Base-by-base conservation (phyloP, 2,329 filamentous ascomycete species). In the Blumeria hordei region DNA sequence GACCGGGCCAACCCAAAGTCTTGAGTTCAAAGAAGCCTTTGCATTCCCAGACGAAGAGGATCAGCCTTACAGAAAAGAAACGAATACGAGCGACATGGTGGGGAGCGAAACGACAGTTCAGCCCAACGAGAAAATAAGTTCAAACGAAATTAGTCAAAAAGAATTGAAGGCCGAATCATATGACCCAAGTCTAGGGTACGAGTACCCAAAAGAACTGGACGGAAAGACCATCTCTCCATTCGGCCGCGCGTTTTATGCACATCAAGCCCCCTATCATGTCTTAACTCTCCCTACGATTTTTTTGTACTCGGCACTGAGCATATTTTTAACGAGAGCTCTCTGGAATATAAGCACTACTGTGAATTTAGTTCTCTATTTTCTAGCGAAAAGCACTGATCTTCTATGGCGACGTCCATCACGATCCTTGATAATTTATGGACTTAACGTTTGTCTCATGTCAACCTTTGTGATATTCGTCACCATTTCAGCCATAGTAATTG, bases 221-320 rank as follows among this genome's bases (percentile, higher is more conserved):
- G n/a, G 35, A 7, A 36, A 45, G 6, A 47, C 44, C n/a, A 68
- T 68, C 3, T 67, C 62, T 36, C 74, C 75, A 0, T 78, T 78
- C 58, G 74, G 74, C 34, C 69, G 73, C 9, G 74, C 75, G 1
- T 77, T 77, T 62, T 77, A 77, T 64, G 66, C 71, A 49, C 67
- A 68, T 16, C 64, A 71, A 51, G 72, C 74, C 1, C 67, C 71
- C 1, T 77, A 76, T 65, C 66, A 67, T 44, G 74, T 77, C 28
- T 64, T 74, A 44, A 68, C 70, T 1, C 70, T 69, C 10, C 67
- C 67, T 55, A 63, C 67, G 11, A 75, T 76, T 58, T 71, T 74
- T 61, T 63, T 68, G 56, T 77, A 77, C 64, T 74, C 72, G 0
- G 64, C 68, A 9, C 64, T 71, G 58, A 68, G 70, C 51, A 69